Conservation (phyloP, 2,329 filamentous ascomycete species). For the Chrysosporium keratinophilum region DNA sequence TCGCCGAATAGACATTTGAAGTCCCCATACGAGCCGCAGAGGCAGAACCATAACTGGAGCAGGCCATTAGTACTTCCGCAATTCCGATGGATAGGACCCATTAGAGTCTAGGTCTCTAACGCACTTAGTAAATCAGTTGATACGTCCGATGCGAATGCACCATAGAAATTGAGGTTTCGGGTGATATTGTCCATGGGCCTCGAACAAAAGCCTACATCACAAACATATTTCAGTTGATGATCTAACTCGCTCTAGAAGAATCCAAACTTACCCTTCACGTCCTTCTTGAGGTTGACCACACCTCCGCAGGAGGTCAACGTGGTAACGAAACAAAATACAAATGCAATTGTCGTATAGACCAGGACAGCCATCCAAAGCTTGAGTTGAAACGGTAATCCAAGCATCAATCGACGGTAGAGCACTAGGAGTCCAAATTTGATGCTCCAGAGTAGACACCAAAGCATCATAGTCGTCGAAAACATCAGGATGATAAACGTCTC, state of each 20-base stretch:
- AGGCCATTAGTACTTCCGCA: background rate
- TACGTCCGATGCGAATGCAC: slow-evolving; percentile 28
- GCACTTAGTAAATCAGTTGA: slow-evolving; percentile 27
- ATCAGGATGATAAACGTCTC: background rate
- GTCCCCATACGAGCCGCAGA: slow-evolving; percentile 29
- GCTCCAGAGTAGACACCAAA: slow-evolving; percentile 2
- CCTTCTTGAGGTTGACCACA: background rate
- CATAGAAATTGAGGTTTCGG: slow-evolving; percentile 25
- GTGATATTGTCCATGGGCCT: background rate
- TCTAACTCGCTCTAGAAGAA: background rate
- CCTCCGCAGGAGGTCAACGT: slow-evolving; percentile 8
- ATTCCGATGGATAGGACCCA: background rate
- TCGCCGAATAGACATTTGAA: slow-evolving; percentile 27
- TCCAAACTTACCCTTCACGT: background rate
- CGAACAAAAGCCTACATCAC: slow-evolving; percentile 2
- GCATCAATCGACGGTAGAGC: slow-evolving; percentile 9
- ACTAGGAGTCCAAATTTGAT: slow-evolving; percentile 5
- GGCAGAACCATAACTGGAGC: slow-evolving; percentile 31
- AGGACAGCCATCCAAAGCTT: slow-evolving; percentile 1
- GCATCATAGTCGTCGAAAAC: background rate
- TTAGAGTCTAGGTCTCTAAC: slow-evolving; percentile 15
- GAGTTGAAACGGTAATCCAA: slow-evolving; percentile 6
- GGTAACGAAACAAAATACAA: background rate
- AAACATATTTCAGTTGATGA: background rate
- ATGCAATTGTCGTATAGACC: background rate